phyloP scores from a whole-genome alignment of 371 early-diverging fungal genomes.

The Mortierella sp. region DNA sequence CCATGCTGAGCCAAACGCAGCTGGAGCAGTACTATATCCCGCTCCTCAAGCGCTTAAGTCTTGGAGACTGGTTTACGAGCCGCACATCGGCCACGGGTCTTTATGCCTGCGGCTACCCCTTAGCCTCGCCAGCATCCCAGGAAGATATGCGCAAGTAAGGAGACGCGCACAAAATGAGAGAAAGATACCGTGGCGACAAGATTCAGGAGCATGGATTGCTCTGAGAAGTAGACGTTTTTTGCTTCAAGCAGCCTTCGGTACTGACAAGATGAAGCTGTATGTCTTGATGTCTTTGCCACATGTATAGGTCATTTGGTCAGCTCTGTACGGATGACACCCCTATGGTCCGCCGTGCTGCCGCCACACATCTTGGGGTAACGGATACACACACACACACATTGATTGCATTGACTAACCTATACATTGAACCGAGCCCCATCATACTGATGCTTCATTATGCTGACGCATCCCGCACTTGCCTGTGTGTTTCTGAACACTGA shows the following conservation, averaged over 20 bases:
- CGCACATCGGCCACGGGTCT: conserved; percentile 94
- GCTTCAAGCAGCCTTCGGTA: background rate
- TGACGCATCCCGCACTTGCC: too few relatives aligned
- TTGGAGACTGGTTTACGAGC: conserved; percentile 98
- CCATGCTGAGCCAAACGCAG: conserved; percentile 76
- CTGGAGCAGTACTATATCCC: conserved; percentile 91
- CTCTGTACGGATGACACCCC: conserved; percentile 96
- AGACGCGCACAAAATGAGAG: conserved; percentile 2
- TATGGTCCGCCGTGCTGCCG: conserved; percentile 97
- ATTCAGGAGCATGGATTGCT: background rate
- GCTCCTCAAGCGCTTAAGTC: conserved; percentile 87
- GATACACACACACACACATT: too few relatives aligned
- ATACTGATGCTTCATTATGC: too few relatives aligned
- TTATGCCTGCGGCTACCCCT: conserved; percentile 85
- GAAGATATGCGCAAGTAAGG: conserved; percentile 84
- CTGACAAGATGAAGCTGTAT: background rate
- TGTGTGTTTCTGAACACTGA: too few relatives aligned
- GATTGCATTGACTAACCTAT: too few relatives aligned
- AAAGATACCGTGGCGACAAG: background rate
- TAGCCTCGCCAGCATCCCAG: conserved; percentile 78
- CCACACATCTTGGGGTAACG: conserved; percentile 87
- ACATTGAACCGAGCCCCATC: too few relatives aligned
- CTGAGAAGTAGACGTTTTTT: background rate
- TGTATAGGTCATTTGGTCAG: conserved; percentile 69
- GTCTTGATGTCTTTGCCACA: background rate